Evolutionary conservation across 1,284 basidiomycete genomes (phyloP).

Genomic region (Marasmius fiardii): DNA sequence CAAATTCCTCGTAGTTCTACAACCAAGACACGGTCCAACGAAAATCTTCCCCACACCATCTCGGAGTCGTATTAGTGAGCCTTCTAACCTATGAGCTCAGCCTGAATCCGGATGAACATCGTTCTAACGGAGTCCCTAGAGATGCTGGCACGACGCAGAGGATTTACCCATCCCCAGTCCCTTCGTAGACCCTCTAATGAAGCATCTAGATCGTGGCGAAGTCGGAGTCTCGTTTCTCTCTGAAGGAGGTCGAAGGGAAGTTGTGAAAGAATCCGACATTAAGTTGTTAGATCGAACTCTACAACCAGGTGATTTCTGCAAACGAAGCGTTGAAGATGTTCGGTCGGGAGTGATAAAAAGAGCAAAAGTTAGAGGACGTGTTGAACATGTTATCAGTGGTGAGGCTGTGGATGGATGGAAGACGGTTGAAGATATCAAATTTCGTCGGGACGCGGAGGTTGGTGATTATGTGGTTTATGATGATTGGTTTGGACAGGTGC

Average conservation of each 20-base stretch:
- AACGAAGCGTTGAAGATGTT: slow-evolving; percentile 70
- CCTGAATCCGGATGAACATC: too few species aligned
- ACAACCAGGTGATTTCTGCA: slow-evolving; percentile 81
- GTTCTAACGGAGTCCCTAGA: slow-evolving; percentile 41
- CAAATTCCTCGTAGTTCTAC: slow-evolving; percentile 76
- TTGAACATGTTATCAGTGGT: slow-evolving; percentile 76
- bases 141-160: slow-evolving; percentile 81
- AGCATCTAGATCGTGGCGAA: slow-evolving; percentile 75
- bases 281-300: slow-evolving; percentile 79
- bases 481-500: slow-evolving; percentile 89
- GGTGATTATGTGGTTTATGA: slow-evolving; percentile 82
- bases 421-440: slow-evolving; percentile 56
- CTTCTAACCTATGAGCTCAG: too few species aligned
- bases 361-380: slow-evolving; percentile 56
- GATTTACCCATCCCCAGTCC: slow-evolving; percentile 48
- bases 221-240: slow-evolving; percentile 77
- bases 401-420: slow-evolving; percentile 64
- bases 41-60: slow-evolving; percentile 35
- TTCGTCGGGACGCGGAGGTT: slow-evolving; percentile 58
- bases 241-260: slow-evolving; percentile 52
- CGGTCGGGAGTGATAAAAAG: slow-evolving; percentile 76
- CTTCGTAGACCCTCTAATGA: slow-evolving; percentile 65
- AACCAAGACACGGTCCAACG: slow-evolving; percentile 72
- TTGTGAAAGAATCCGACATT: slow-evolving; percentile 68
- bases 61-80: slow-evolving; percentile 55